Conservation (phyloP, 805 yeast genomes). For the Candida corydali region DNA sequence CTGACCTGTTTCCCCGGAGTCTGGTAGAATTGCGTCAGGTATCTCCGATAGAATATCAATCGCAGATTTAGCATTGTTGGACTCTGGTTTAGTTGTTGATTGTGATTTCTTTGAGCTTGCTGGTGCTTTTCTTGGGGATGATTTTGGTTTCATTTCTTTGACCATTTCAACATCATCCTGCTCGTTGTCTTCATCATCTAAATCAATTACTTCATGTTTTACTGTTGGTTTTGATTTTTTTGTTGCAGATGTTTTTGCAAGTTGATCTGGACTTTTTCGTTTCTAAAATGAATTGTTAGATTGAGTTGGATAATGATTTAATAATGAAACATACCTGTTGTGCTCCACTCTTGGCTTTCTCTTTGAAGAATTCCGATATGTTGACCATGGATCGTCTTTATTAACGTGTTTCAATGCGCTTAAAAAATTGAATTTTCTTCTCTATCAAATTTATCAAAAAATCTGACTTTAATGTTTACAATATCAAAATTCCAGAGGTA, state of each 20-base stretch:
- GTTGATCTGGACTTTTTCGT: slow-evolving; percentile 9
- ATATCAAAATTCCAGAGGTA: too few species aligned
- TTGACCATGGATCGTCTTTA: background rate
- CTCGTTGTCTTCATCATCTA: slow-evolving; percentile 24
- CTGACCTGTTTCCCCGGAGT: slow-evolving; percentile 42
- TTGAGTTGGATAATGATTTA: too few species aligned
- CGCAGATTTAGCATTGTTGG: slow-evolving; percentile 29
- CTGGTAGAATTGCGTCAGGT: slow-evolving; percentile 71
- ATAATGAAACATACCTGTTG: background rate
- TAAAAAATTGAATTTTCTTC: too few species aligned
- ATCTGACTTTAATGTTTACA: too few species aligned
- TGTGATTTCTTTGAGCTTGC: slow-evolving; percentile 6
- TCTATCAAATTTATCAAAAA: too few species aligned
- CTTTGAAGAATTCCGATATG: background rate
- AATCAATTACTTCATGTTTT: slow-evolving; percentile 12
- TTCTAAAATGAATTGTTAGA: slow-evolving; percentile 8
- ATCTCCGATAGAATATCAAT: slow-evolving; percentile 57
- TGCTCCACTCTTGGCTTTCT: background rate
- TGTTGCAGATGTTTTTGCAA: slow-evolving; percentile 8
- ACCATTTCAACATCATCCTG: slow-evolving; percentile 24
- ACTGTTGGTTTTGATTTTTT: slow-evolving; percentile 6
- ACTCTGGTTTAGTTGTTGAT: slow-evolving; percentile 4
- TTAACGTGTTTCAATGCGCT: slow-evolving; percentile 1
- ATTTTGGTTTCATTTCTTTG: slow-evolving; percentile 11
- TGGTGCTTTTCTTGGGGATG: slow-evolving; percentile 7